These are phyloP conservation scores for Lentinula sp. DNA, from an alignment of 768 basidiomycete species.

Conservation along the genomic window DNA sequence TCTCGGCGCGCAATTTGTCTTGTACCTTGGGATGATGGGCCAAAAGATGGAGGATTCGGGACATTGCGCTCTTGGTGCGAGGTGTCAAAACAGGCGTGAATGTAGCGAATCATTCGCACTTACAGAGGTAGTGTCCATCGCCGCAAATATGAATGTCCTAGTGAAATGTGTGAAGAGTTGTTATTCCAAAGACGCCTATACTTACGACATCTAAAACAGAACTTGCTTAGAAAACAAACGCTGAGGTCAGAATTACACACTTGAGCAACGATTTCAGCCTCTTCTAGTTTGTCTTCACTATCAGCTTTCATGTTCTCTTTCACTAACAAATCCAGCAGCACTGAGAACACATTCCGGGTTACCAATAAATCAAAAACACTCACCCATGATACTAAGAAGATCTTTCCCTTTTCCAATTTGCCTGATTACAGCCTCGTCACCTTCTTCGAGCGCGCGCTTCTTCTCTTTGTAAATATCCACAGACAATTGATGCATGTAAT, in stretches of 20 bases:
- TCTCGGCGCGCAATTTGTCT: constrained; percentile 29
- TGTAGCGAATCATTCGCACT: background rate
- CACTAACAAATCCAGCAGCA: background rate
- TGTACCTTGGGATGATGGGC: constrained; percentile 21
- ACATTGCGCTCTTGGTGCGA: constrained; percentile 21
- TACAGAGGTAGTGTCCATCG: constrained; percentile 36
- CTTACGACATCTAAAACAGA: constrained; percentile 6
- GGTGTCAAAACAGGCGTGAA: background rate
- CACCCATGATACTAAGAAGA: constrained; percentile 40
- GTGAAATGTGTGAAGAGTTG: background rate
- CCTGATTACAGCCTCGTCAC: constrained; percentile 23
- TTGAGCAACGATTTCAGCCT: constrained; percentile 22
- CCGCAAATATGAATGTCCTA: constrained; percentile 29
- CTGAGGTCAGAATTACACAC: constrained; percentile 2
- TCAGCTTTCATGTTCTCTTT: constrained; percentile 15
- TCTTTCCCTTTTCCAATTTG: constrained; percentile 35
- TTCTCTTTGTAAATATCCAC: constrained; percentile 29
- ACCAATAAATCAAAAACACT: constrained; percentile 8
- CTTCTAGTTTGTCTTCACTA: constrained; percentile 16
- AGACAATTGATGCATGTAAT: constrained; percentile 28
- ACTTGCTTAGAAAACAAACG: background rate
- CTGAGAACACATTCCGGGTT: background rate
- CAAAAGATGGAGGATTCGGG: constrained; percentile 28
- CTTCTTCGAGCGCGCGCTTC: constrained; percentile 24
- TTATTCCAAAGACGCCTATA: background rate